Evolutionary conservation across 2,329 filamentous ascomycete genomes (phyloP).

Genomic region (Trichoderma atroviride): DNA sequence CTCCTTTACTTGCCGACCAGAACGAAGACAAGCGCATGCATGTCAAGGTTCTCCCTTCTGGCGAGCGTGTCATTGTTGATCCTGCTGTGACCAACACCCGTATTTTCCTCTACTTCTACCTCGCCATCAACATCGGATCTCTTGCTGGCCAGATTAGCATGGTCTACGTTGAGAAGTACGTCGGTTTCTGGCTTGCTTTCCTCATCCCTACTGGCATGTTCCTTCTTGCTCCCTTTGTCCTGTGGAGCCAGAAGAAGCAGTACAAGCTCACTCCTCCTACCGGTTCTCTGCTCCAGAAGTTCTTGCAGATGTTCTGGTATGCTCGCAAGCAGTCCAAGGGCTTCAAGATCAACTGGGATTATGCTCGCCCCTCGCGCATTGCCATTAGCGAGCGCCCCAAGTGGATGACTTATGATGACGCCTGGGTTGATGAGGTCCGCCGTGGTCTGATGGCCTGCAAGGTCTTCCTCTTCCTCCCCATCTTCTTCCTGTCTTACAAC

Average conservation of each 20-base stretch:
- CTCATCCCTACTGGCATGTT: conserved; percentile 69
- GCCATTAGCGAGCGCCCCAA: conserved; percentile 56
- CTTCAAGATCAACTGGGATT: conserved; percentile 68
- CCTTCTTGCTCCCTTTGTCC: conserved; percentile 61
- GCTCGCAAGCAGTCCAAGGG: conserved; percentile 67
- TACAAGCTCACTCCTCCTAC: conserved; percentile 68
- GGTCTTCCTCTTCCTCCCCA: conserved; percentile 71
- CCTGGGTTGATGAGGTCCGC: conserved; percentile 77
- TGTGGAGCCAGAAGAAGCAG: conserved; percentile 60
- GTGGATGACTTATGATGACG: conserved; percentile 84
- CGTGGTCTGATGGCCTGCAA: conserved; percentile 70
- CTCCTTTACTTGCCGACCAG: conserved; percentile 71
- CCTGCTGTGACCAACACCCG: conserved; percentile 68
- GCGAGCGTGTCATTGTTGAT: conserved; percentile 71
- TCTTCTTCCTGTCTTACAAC: conserved; percentile 63
- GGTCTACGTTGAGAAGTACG: conserved; percentile 75
- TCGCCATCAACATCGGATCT: conserved; percentile 64
- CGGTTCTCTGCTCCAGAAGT: conserved; percentile 71
- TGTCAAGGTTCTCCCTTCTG: conserved; percentile 55
- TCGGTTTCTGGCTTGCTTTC: conserved; percentile 75
- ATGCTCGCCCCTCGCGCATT: conserved; percentile 67
- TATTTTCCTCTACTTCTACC: conserved; percentile 66
- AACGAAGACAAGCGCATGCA: conserved; percentile 61
- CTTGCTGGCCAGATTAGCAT: conserved; percentile 60
- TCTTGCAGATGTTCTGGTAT: conserved; percentile 61